Percentiles rank a stretch among this genome's conserved stretches.
Evolutionary conservation across 2,329 filamentous ascomycete species (phyloP).

Genomic region (Blumeria graminis): DNA sequence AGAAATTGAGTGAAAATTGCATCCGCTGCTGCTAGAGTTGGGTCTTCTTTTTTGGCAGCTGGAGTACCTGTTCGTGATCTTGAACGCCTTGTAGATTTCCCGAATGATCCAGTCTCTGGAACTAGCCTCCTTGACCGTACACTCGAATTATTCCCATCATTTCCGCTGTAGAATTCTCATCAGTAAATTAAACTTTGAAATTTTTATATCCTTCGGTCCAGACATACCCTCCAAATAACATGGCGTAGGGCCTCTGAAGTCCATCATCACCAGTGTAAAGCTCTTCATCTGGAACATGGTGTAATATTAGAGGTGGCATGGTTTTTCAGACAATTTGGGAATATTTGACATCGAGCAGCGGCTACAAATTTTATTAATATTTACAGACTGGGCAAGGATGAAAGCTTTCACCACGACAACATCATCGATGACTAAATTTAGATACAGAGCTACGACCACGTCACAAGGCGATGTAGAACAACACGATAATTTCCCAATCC

Average conservation of each 20-base stretch:
- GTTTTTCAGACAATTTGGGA: conserved; percentile 1
- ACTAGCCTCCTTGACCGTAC: conserved; percentile 26
- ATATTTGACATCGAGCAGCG: too few species aligned
- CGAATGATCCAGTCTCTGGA: conserved; percentile 40
- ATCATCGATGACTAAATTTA: too few species aligned
- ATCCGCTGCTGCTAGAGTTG: conserved; percentile 35
- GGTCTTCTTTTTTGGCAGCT: conserved; percentile 28
- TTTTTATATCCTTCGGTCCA: background rate
- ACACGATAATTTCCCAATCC: too few species aligned
- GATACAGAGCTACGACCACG: too few species aligned
- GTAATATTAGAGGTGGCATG: conserved; percentile 42
- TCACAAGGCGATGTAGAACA: too few species aligned
- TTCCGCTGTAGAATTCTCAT: conserved; percentile 16
- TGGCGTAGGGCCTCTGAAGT: conserved; percentile 37
- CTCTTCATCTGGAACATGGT: conserved; percentile 45
- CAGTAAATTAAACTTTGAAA: background rate
- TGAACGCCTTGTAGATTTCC: conserved; percentile 39
- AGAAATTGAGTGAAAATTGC: conserved; percentile 36
- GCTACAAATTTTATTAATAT: too few species aligned
- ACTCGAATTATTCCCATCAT: conserved; percentile 25
- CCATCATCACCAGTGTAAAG: conserved; percentile 42
- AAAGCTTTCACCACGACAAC: too few species aligned
- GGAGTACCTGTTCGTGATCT: conserved; percentile 34
- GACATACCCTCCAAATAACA: conserved; percentile 11
- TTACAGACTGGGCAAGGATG: too few species aligned